Base-by-base conservation (phyloP, 345 rosid genomes). In the Linum tenue region DNA sequence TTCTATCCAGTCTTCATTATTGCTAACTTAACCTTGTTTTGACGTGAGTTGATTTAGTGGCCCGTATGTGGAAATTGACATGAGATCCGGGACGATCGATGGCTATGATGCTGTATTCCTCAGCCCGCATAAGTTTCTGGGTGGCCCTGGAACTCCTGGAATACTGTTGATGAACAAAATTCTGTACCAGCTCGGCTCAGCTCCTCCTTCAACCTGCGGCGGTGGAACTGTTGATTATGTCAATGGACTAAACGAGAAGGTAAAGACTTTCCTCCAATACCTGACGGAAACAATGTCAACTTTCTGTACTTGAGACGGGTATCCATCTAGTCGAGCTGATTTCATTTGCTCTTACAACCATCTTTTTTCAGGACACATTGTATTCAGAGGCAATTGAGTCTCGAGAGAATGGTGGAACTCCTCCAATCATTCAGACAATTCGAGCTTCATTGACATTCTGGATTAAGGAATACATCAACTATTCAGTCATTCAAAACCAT, bases 141-240 rank as follows among this genome's bases (percentile, higher is more conserved):
- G 91, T 1, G 91, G 88, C 7, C 88, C 91, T 3, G 84, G 86
- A 14, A 64, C 86, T 0, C 89, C 91, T 1, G 89, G 86, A 10
- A 68, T 86, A 31, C 82, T 82, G 62, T 60, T 84, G 2, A 80
- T 82, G 81, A 84, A 68, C 68, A 82, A 76, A 60, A 70, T 78
- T 3, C 78, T 86, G 0, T 84, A 84, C 61, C 79, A 37, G 59
- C 71, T 86, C 0, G 57, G 68, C 37, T 74, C 78, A 59, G 79
- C 74, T 41, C 82, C 91, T 0, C 89, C 91, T 0, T 80, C 89
- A 1, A 84, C 89, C 5, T 84, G 81, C 57, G 89, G 89, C 11
- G 91, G 91, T 11, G 89, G 91, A 56, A 82, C 89, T 17, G 87
- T 84, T 6, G 11, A 63, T 37, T 86, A 80, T 57, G 91, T 86